Evolutionary conservation across 257 asterid species (phyloP).

Genomic region (Solanum rostratum): DNA sequence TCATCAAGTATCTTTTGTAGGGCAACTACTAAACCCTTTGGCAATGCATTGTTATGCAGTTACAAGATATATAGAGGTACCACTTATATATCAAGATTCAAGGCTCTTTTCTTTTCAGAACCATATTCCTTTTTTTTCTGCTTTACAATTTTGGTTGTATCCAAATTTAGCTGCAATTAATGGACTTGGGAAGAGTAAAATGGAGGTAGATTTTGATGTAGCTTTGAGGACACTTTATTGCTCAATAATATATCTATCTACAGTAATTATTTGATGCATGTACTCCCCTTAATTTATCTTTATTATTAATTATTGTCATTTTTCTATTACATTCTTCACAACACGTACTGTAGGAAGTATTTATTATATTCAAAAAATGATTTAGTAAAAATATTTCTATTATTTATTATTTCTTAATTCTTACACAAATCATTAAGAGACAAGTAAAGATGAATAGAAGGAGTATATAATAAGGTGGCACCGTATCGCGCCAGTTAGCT

Average conservation of each 20-base stretch:
- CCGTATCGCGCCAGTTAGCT: not conserved
- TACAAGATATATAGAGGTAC: not conserved
- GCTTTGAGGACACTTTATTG: no score
- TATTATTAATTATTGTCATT: no score
- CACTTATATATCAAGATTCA: not conserved
- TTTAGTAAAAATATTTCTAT: no score
- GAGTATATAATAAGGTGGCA: not conserved
- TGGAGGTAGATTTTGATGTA: no score
- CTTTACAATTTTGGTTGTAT: not conserved
- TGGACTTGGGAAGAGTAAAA: no score
- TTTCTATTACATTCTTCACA: no score
- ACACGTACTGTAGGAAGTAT: no score
- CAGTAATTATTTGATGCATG: not conserved
- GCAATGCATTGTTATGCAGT: constrained; percentile 19
- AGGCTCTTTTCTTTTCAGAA: not conserved
- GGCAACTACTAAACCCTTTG: constrained; percentile 57
- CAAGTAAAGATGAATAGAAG: no score
- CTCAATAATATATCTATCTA: not conserved
- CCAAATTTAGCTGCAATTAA: not conserved
- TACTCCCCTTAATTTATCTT: no score
- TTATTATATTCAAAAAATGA: no score
- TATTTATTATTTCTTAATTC: no score
- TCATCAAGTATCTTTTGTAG: constrained; percentile 7
- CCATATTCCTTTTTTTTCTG: not conserved
- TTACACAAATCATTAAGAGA: no score